Evolutionary conservation across 345 rosid genomes (phyloP).

Genomic region (Barbarea vulgaris): DNA sequence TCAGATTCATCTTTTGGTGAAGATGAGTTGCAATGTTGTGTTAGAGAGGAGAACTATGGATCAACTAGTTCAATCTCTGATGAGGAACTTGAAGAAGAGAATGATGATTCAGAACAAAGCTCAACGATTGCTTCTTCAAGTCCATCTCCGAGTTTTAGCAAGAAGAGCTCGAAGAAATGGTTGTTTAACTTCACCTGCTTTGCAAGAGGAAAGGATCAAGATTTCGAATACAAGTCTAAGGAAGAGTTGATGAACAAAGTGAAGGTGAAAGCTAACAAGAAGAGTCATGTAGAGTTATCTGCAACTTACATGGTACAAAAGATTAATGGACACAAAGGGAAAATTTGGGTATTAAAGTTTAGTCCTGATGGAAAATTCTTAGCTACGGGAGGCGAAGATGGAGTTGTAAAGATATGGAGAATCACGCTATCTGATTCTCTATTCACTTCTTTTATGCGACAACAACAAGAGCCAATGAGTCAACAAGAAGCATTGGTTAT

Average conservation of each 20-base stretch:
- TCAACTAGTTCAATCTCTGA: slow-evolving; percentile 54
- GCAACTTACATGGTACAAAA: slow-evolving; percentile 63
- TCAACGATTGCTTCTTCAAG: slow-evolving; percentile 6
- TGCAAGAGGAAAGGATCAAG: slow-evolving; percentile 2
- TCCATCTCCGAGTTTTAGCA: slow-evolving; percentile 25
- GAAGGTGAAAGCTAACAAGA: slow-evolving; percentile 64
- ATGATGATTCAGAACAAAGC: slow-evolving; percentile 22
- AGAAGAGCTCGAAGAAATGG: slow-evolving; percentile 47
- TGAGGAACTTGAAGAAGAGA: slow-evolving; percentile 38
- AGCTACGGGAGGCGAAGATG: slow-evolving; percentile 91
- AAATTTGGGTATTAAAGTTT: slow-evolving; percentile 75
- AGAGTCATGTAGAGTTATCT: slow-evolving; percentile 68
- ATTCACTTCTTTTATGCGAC: slow-evolving; percentile 36
- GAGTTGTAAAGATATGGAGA: slow-evolving; percentile 73
- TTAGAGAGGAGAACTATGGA: slow-evolving; percentile 47
- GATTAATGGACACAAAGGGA: slow-evolving; percentile 75
- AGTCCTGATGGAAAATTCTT: slow-evolving; percentile 80
- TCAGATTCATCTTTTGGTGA: slow-evolving; percentile 38
- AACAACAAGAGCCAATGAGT: slow-evolving; percentile 33
- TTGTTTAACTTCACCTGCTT: slow-evolving; percentile 56
- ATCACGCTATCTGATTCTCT: slow-evolving; percentile 51
- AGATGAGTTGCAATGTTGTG: slow-evolving; percentile 35
- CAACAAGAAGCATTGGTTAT: slow-evolving; percentile 51
- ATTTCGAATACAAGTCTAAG: slow-evolving; percentile 16
- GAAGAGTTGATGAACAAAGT: slow-evolving; percentile 40